These are phyloP conservation scores for Strobilomyces echinocephalus DNA, from an alignment of 768 basidiomycete genomes.

Conservation along the genomic window DNA sequence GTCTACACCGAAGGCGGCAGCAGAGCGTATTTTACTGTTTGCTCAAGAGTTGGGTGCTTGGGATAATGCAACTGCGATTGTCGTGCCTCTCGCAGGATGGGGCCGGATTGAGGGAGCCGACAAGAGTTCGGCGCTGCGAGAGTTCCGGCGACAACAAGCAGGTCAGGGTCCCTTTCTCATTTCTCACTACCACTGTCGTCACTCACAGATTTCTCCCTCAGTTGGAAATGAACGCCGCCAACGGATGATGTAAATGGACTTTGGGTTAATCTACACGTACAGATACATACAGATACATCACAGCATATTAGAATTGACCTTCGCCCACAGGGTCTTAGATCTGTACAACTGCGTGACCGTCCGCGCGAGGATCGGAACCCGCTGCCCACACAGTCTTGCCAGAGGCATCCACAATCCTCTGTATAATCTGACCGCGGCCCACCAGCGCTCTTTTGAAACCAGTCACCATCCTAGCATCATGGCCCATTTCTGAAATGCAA, in stretches of 20 bases:
- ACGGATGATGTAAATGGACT: slow-evolving; percentile 48
- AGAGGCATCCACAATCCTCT: slow-evolving; percentile 60
- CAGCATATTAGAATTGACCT: neutral
- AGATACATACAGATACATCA: slow-evolving; percentile 5
- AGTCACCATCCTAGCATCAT: slow-evolving; percentile 60
- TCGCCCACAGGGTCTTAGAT: slow-evolving; percentile 42
- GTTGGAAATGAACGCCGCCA: slow-evolving; percentile 61
- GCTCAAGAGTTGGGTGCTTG: slow-evolving; percentile 79
- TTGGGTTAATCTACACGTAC: neutral
- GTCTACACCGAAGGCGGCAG: slow-evolving; percentile 71
- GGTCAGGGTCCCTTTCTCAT: slow-evolving; percentile 32
- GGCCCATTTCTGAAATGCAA: slow-evolving; percentile 70
- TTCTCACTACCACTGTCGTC: neutral
- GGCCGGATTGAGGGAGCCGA: slow-evolving; percentile 76
- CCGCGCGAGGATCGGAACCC: slow-evolving; percentile 83
- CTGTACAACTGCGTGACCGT: slow-evolving; percentile 84
- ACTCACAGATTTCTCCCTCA: slow-evolving; percentile 22
- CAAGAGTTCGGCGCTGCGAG: slow-evolving; percentile 73
- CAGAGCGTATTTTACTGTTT: slow-evolving; percentile 75
- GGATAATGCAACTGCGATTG: slow-evolving; percentile 89
- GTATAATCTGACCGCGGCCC: slow-evolving; percentile 89
- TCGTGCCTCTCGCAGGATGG: slow-evolving; percentile 93
- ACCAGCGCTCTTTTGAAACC: slow-evolving; percentile 63
- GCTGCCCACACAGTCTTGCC: slow-evolving; percentile 89
- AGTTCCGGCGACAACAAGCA: slow-evolving; percentile 69